Percentiles rank a stretch among this genome's conserved stretches.
These are phyloP conservation scores for Limonomyces culmigenus DNA, from an alignment of 1,284 basidiomycete genomes.

Conservation along the genomic window DNA sequence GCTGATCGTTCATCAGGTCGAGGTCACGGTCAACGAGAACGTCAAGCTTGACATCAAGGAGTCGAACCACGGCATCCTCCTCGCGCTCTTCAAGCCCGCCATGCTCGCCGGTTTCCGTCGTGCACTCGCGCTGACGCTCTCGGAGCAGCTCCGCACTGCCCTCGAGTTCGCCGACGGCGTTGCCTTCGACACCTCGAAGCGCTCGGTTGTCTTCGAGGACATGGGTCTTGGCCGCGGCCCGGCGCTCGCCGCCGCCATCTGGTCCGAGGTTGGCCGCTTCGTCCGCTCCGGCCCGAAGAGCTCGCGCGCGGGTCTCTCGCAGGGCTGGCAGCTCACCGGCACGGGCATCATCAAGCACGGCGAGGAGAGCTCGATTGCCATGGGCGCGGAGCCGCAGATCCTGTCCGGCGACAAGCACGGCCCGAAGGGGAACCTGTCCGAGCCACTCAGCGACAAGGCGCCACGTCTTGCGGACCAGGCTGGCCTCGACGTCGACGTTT, in stretches of 20 bases:
- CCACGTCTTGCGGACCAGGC: constrained; percentile 8
- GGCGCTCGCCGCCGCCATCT: constrained; percentile 34
- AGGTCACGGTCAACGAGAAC: constrained; percentile 32
- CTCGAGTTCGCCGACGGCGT: constrained; percentile 35
- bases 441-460: constrained; percentile 21
- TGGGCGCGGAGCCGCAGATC: constrained; percentile 57
- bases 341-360: constrained; percentile 40
- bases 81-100: constrained; percentile 43
- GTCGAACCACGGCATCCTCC: constrained; percentile 41
- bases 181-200: constrained; percentile 35
- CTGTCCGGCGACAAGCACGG: constrained; percentile 45
- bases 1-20: constrained; percentile 2
- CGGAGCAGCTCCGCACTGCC: constrained; percentile 28
- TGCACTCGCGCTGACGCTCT: constrained; percentile 36
- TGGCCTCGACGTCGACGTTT: constrained; percentile 12
- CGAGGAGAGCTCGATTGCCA: constrained; percentile 29
- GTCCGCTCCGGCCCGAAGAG: constrained; percentile 16
- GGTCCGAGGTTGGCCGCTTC: constrained; percentile 48
- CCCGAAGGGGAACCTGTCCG: constrained; percentile 35
- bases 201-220: constrained; percentile 45
- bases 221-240: constrained; percentile 31
- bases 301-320: constrained; percentile 12
- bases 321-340: constrained; percentile 36
- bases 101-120: constrained; percentile 35
- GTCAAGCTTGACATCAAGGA: constrained; percentile 33